Evolutionary conservation across 2,329 filamentous ascomycete genomes (phyloP).

Genomic region (Aureobasidium subglaciale): DNA sequence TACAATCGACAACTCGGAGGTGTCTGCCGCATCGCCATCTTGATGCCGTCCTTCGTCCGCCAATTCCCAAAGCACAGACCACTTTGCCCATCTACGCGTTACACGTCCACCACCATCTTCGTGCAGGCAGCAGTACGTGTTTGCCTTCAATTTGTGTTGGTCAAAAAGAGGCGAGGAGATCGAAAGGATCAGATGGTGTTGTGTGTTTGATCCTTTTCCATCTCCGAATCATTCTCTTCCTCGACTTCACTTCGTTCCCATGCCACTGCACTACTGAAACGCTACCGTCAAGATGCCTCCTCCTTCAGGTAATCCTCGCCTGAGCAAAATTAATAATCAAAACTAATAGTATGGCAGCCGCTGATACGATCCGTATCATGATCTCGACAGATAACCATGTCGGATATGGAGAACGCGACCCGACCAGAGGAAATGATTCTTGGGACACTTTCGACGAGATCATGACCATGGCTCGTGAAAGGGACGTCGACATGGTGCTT

Average conservation of each 20-base stretch:
- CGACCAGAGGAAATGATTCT: constrained; percentile 91
- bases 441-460: constrained; percentile 96
- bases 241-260: background rate
- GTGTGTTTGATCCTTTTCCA: background rate
- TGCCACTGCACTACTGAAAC: background rate
- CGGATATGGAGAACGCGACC: constrained; percentile 87
- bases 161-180: background rate
- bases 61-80: constrained; percentile 8
- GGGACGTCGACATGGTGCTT: constrained; percentile 96
- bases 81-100: background rate
- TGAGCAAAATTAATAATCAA: background rate
- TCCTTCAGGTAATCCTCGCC: background rate
- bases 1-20: constrained; percentile 7
- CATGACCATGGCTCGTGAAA: constrained; percentile 75
- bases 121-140: constrained; percentile 10
- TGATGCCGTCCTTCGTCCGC: background rate
- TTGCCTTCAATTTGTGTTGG: background rate
- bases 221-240: background rate
- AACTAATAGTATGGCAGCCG: constrained; percentile 31
- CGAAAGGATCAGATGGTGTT: background rate
- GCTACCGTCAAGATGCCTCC: constrained; percentile 9
- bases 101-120: constrained; percentile 11
- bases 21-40: constrained; percentile 2
- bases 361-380: constrained; percentile 90
- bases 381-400: constrained; percentile 97